phyloP scores from a whole-genome alignment of 768 basidiomycete genomes.

The Coprinopsis sp. region DNA sequence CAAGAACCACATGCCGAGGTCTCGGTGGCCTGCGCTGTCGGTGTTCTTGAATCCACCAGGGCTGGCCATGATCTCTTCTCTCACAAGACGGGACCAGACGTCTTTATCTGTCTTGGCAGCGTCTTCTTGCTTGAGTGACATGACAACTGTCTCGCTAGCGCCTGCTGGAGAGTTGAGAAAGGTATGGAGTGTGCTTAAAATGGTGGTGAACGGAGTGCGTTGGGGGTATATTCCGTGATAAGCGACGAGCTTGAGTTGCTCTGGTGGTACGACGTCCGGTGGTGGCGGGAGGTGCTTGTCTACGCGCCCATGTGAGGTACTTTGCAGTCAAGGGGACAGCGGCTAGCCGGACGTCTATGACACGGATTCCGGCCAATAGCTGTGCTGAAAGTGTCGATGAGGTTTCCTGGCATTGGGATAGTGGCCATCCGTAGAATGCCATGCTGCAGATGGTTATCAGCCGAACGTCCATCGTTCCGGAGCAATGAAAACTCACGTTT shows the following conservation, averaged over 20 bases:
- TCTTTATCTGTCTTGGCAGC: constrained; percentile 38
- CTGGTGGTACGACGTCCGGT: neutral
- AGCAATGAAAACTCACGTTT: constrained; percentile 49
- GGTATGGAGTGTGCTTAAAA: constrained; percentile 53
- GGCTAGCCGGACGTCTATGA: constrained; percentile 77
- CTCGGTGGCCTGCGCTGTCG: constrained; percentile 2
- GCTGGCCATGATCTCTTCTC: constrained; percentile 54
- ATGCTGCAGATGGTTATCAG: no score
- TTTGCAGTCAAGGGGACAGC: constrained; percentile 36
- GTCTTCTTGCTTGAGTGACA: constrained; percentile 90
- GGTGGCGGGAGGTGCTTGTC: constrained; percentile 1
- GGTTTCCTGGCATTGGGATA: constrained; percentile 81
- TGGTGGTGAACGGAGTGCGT: constrained; percentile 57
- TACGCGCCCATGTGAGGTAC: neutral
- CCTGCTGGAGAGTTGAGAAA: constrained; percentile 61
- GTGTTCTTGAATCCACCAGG: constrained; percentile 39
- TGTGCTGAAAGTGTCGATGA: constrained; percentile 61
- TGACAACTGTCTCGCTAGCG: constrained; percentile 68
- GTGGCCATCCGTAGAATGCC: constrained; percentile 81
- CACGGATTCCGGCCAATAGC: constrained; percentile 71
- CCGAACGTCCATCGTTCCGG: no score
- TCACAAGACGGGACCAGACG: constrained; percentile 62
- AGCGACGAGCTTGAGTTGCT: constrained; percentile 49
- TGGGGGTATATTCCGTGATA: constrained; percentile 80
- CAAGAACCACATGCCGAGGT: constrained; percentile 69